Base-by-base conservation (phyloP, 345 rosid genomes). In the Arabidopsis arenosa region DNA sequence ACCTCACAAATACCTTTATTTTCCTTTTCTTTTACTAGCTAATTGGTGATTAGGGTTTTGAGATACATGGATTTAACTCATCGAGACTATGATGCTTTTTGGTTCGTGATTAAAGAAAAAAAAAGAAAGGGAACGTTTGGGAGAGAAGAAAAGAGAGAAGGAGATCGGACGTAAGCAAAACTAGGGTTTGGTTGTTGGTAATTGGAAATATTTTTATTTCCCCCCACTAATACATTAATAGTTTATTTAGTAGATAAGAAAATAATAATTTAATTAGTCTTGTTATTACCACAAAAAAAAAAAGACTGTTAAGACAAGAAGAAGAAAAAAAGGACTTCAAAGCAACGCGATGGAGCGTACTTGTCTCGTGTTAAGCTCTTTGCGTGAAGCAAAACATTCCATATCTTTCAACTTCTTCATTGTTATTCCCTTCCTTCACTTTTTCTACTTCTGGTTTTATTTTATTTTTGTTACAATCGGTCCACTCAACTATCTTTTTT, bases 331-430 rank as follows among this genome's bases (percentile, higher is more conserved):
- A 68, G 23, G 14, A 75, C 68, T 72, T 84, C 51, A 86, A 90
- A 89, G 98, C 93, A 82, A 90, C 89, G 98, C 97, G 92, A 88
- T 78, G 79, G 82, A 87, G 90, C 91, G 90, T 88, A 88, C 73
- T 83, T 72, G 76, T 78, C 80, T 78, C 86, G 60, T 73, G 78
- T 77, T 85, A 81, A 87, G 94, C 93, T 83, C 90, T 84, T 93
- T 91, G 97, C 98, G 98, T 93, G 93, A 93, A 93, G 96, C 93
- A 91, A 93, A 85, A 86, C 96, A 88, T 85, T 93, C 89, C 84
- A 85, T 80, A 76, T 45, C 63, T 79, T 82, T 72, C 86, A 81
- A 54, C 56, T 68, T 54, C 71, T 62, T 54, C 74, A 47, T 48
- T 57, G 43, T 66, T 23, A 23, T 58, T 58, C 43, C 30, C 17